These are phyloP conservation scores for Lactifluus subvellereus DNA, from an alignment of 768 basidiomycete species.

Conservation along the genomic window DNA sequence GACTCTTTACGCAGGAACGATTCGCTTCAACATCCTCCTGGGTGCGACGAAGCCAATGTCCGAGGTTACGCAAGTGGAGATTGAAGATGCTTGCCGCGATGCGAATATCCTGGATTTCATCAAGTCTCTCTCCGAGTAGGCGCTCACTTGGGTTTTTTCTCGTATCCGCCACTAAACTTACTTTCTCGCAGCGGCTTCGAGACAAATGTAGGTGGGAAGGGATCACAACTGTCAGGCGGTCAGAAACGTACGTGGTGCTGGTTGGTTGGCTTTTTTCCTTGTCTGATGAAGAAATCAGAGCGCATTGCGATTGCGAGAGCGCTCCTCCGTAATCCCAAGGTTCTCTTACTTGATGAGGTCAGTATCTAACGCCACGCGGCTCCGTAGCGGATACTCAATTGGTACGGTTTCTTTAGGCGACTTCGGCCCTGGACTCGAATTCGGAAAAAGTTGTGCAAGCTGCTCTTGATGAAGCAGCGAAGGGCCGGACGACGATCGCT, in stretches of 20 bases:
- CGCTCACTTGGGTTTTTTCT: slow-evolving; percentile 7
- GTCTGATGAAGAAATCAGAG: slow-evolving; percentile 29
- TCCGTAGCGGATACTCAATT: not conserved
- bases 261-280: not conserved
- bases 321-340: slow-evolving; percentile 31
- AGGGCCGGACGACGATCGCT: slow-evolving; percentile 89
- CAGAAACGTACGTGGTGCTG: slow-evolving; percentile 59
- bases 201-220: slow-evolving; percentile 88
- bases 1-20: slow-evolving; percentile 77
- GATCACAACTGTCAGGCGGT: slow-evolving; percentile 83
- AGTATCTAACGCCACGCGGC: not conserved
- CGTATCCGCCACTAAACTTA: slow-evolving; percentile 11
- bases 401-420: slow-evolving; percentile 29
- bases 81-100: slow-evolving; percentile 78
- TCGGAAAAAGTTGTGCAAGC: slow-evolving; percentile 85
- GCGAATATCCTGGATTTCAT: slow-evolving; percentile 91
- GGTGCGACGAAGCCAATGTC: slow-evolving; percentile 68
- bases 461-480: slow-evolving; percentile 87
- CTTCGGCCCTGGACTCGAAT: slow-evolving; percentile 47
- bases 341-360: slow-evolving; percentile 29
- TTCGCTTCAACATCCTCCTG: slow-evolving; percentile 83
- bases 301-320: slow-evolving; percentile 37
- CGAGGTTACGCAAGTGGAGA: slow-evolving; percentile 77
- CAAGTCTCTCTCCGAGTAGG: slow-evolving; percentile 67
- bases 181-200: slow-evolving; percentile 65